Conservation (phyloP, 768 basidiomycete species). For the Tylopilus sp. region DNA sequence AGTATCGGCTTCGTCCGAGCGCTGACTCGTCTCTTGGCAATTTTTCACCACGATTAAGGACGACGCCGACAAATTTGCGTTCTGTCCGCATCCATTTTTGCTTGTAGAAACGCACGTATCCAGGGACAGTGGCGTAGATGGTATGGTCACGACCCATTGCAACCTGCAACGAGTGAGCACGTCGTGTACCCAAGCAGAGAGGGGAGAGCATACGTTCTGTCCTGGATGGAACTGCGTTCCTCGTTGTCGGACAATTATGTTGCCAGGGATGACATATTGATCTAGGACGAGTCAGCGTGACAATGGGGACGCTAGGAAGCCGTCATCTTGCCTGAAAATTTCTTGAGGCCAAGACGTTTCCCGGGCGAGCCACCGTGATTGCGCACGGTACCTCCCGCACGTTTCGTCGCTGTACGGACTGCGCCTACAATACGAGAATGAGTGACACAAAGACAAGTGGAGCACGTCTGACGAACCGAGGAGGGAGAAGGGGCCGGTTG, state of each 20-base stretch:
- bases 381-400: constrained; percentile 90
- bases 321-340: constrained; percentile 75
- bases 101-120: constrained; percentile 93
- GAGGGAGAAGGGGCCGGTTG: constrained; percentile 48
- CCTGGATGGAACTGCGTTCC: constrained; percentile 93
- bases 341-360: constrained; percentile 91
- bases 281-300: constrained; percentile 46
- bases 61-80: constrained; percentile 81
- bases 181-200: neutral
- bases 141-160: constrained; percentile 94
- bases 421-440: constrained; percentile 41
- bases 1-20: constrained; percentile 81
- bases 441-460: neutral
- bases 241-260: constrained; percentile 94
- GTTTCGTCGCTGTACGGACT: constrained; percentile 92
- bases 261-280: constrained; percentile 88
- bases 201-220: constrained; percentile 67
- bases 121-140: constrained; percentile 84
- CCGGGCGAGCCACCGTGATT: constrained; percentile 94
- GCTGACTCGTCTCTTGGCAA: constrained; percentile 77
- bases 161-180: constrained; percentile 49
- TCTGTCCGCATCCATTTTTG: constrained; percentile 69
- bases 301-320: neutral
- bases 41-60: constrained; percentile 74
- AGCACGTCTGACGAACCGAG: constrained; percentile 24